Evolutionary conservation across 2,329 filamentous ascomycete species (phyloP).

Genomic region (Alternaria brassicae): DNA sequence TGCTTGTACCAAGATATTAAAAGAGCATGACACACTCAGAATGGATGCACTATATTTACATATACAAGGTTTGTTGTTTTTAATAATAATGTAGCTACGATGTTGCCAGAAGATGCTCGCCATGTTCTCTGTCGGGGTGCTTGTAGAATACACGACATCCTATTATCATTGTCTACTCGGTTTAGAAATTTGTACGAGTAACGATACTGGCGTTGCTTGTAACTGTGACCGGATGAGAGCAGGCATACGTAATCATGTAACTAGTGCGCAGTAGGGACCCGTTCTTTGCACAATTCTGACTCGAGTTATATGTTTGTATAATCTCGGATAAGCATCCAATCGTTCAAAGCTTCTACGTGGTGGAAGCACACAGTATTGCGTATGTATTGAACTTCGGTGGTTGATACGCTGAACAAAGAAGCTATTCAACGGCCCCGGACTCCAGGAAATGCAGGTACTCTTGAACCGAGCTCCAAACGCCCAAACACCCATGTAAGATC

Average conservation of each 20-base stretch:
- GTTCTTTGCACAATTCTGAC: background rate
- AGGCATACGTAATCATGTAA: background rate
- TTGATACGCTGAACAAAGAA: background rate
- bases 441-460: slow-evolving; percentile 9
- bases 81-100: background rate
- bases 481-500: slow-evolving; percentile 7
- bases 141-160: background rate
- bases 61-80: background rate
- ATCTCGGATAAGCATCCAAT: background rate
- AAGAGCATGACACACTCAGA: no score
- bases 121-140: background rate
- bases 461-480: slow-evolving; percentile 5
- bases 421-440: slow-evolving; percentile 11
- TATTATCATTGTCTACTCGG: background rate
- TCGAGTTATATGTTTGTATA: background rate
- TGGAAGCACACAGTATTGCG: background rate
- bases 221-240: background rate
- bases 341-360: background rate
- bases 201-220: background rate
- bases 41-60: no score
- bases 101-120: background rate
- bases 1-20: background rate
- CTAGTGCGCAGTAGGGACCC: background rate
- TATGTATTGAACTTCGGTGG: background rate
- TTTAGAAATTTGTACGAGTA: background rate